Percentiles rank a stretch among this genome's conserved stretches.
These are phyloP conservation scores for Isochrysis galbana DNA, from an alignment of 78 protist genomes.

Conservation along the genomic window DNA sequence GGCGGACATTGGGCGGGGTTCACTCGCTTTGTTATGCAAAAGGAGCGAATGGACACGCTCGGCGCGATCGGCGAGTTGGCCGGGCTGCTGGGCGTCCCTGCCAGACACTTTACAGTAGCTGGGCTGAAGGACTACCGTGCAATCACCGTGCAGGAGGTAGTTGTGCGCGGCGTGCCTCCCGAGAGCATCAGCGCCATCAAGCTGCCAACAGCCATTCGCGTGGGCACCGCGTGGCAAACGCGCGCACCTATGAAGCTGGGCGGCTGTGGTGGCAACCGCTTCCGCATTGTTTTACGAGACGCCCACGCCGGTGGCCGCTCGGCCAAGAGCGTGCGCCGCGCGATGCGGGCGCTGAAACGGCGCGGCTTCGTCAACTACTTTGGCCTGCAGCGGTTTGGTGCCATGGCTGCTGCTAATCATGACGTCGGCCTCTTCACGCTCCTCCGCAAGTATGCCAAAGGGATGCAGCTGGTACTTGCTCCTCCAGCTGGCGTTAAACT, in stretches of 20 bases:
- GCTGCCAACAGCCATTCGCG: background rate
- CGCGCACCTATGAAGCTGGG: background rate
- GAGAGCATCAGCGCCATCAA: background rate
- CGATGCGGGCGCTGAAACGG: background rate
- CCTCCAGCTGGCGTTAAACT: background rate
- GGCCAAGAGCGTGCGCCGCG: background rate
- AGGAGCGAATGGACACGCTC: slow-evolving; percentile 4
- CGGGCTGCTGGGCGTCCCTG: background rate
- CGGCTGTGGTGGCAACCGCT: background rate
- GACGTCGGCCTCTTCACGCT: background rate
- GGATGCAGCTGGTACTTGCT: background rate
- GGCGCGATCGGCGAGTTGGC: slow-evolving; percentile 13
- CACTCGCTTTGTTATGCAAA: background rate
- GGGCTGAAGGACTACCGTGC: slow-evolving; percentile 15
- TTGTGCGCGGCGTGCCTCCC: background rate
- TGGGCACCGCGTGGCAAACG: background rate
- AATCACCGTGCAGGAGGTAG: background rate
- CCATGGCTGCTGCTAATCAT: background rate
- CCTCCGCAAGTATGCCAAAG: background rate
- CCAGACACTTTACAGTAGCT: background rate
- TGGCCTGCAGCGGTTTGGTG: slow-evolving; percentile 19
- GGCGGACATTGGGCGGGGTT: background rate
- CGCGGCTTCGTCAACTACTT: slow-evolving; percentile 27
- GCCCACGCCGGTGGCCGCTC: background rate
- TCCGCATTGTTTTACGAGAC: background rate